A percentile compares a stretch with the other conserved stretches of the same genome.
Conservation (phyloP, 768 basidiomycete genomes). For the Boletus reticuloceps region DNA sequence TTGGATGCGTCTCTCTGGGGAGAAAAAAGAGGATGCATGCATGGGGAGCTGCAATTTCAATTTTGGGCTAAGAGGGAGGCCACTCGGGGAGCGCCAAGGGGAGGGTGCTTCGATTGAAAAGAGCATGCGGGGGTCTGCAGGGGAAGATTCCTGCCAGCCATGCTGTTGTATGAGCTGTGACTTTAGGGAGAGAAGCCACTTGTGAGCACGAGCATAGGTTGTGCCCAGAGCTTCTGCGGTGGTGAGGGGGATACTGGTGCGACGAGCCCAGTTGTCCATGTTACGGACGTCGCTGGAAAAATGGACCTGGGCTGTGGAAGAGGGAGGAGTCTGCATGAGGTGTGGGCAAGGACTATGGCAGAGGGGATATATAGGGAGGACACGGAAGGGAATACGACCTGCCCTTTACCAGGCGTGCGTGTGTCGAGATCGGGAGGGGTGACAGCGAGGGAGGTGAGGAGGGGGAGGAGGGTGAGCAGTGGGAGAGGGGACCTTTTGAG, state of each 20-base stretch:
- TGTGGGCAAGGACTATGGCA: neutral
- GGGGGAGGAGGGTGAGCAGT: slow-evolving; percentile 11
- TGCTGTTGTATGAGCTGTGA: slow-evolving; percentile 62
- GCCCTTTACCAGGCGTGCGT: slow-evolving; percentile 34
- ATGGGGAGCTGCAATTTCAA: slow-evolving; percentile 71
- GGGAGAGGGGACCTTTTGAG: slow-evolving; percentile 40
- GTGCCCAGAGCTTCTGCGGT: slow-evolving; percentile 79
- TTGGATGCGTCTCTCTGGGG: slow-evolving; percentile 77
- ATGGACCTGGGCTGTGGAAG: slow-evolving; percentile 57
- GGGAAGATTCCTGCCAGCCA: slow-evolving; percentile 62
- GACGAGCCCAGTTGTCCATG: slow-evolving; percentile 81
- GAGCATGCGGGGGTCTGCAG: slow-evolving; percentile 67
- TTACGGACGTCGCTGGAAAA: slow-evolving; percentile 78
- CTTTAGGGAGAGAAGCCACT: slow-evolving; percentile 67
- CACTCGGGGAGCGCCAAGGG: slow-evolving; percentile 73
- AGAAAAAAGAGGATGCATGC: slow-evolving; percentile 83
- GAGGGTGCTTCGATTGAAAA: slow-evolving; percentile 77
- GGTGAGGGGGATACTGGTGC: slow-evolving; percentile 78
- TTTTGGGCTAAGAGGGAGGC: slow-evolving; percentile 74
- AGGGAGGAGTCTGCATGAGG: slow-evolving; percentile 33
- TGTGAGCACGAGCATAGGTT: slow-evolving; percentile 78
- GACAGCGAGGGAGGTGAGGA: slow-evolving; percentile 25
- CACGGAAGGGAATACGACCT: slow-evolving; percentile 10
- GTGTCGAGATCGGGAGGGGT: slow-evolving; percentile 1
- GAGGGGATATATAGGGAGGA: slow-evolving; percentile 27